phyloP scores from a whole-genome alignment of 768 basidiomycete species.

The Hortiboletus flavorubellus region DNA sequence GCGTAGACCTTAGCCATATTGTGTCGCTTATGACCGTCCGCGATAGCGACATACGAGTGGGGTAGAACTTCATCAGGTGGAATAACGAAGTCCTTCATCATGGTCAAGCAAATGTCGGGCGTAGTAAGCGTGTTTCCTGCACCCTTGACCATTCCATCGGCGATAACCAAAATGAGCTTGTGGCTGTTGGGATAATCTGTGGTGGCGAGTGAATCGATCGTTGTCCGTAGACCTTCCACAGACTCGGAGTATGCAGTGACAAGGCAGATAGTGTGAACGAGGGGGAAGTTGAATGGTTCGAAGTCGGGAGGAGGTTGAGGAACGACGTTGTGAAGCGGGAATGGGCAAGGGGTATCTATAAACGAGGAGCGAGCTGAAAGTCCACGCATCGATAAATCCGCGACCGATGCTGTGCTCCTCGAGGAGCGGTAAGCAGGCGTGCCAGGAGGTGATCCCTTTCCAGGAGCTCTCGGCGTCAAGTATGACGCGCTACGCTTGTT shows the following conservation, averaged over 20 bases:
- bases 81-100: constrained; percentile 96
- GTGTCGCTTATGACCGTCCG: constrained; percentile 99
- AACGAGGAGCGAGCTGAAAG: constrained; percentile 47
- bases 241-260: constrained; percentile 99
- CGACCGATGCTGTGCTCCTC: constrained; percentile 77
- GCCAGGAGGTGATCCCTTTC: constrained; percentile 68
- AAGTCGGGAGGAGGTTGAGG: constrained; percentile 89
- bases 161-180: constrained; percentile 92
- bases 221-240: constrained; percentile 92
- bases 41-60: constrained; percentile 97
- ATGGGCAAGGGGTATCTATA: constrained; percentile 77
- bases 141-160: constrained; percentile 98
- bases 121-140: constrained; percentile 86
- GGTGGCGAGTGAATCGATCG: constrained; percentile 96
- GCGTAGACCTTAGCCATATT: constrained; percentile 99
- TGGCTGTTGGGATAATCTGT: constrained; percentile 99
- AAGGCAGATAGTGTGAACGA: constrained; percentile 90
- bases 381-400: constrained; percentile 36
- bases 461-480: constrained; percentile 33
- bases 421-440: constrained; percentile 69
- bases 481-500: constrained; percentile 62
- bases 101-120: constrained; percentile 87
- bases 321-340: constrained; percentile 87
- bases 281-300: constrained; percentile 94
- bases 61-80: constrained; percentile 81